Base-by-base conservation (phyloP, 1,284 basidiomycete genomes). In the Fomitopsis betulina region DNA sequence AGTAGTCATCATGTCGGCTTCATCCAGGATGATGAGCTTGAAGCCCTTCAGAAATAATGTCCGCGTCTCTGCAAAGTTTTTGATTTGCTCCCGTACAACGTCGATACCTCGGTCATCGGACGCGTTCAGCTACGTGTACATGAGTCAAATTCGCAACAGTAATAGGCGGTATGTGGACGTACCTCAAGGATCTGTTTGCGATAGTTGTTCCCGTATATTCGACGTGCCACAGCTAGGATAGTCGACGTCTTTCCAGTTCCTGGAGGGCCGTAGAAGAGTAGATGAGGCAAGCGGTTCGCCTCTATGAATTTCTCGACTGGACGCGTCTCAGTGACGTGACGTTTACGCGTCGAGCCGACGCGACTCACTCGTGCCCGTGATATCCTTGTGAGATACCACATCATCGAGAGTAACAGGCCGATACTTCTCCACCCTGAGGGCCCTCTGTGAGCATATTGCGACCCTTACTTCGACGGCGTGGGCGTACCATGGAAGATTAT, bases 1-100 rank as follows among this genome's bases (percentile, higher is more conserved):
- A 62, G 95, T 91, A 0, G 97, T 99, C 97, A 99, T 99, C 89
- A 97, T 97, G 78, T 99, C 97, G 21, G 97, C 97, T 74, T 99
- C 97, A 67, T 99, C 97, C 27, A 99, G 85, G 59, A 99, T 89
- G 72, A 99, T 97, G 68, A 99, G 87, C 72, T 99, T 99, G 85
- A 91, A 98, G 27, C 93, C 93, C 66, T 94, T 94, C 6, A 93
- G 86, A 67, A 89, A 89, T 12, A 98, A 78, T 27, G 95, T 98
- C 58, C 94, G 87, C 15, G 96, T 98, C 75, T 96, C 94, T 1
- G 96, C 96, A 67, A 99, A 99, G 71, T 94, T 94, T 73, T 99
- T 99, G 75, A 99, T 96, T 79, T 98, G 96, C 70, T 98, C 97
- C 52, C 97, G 85, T 5, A 99, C 97, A 50, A 98, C 96, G 61